Conservation (phyloP, 75 land plant genomes). For the Cunninghamia lanceolata region DNA sequence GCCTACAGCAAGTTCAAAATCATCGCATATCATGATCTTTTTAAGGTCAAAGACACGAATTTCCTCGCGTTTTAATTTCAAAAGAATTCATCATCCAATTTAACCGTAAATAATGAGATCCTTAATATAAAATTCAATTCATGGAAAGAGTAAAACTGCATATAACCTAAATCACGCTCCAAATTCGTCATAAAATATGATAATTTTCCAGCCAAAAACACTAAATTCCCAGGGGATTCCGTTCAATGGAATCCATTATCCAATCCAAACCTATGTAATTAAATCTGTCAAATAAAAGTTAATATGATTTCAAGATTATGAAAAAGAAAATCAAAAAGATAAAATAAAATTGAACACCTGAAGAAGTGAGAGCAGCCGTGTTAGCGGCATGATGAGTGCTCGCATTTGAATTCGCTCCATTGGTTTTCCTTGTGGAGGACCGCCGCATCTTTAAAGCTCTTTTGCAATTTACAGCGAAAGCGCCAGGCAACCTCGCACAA, state of each 20-base stretch:
- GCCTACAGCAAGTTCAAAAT: not conserved
- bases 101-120: not conserved
- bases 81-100: not conserved
- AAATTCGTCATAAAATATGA: no score
- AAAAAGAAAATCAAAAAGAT: no score
- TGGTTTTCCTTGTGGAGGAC: not conserved
- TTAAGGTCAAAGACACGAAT: not conserved
- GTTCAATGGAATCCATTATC: not conserved
- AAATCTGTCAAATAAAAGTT: not conserved
- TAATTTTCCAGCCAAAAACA: not conserved
- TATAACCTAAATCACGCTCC: no score
- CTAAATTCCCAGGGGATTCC: not conserved
- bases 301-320: no score
- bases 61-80: not conserved
- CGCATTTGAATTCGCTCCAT: not conserved
- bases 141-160: no score
- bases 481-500: not conserved
- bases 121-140: not conserved
- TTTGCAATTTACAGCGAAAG: not conserved
- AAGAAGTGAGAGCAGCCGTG: not conserved
- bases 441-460: not conserved
- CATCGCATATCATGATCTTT: not conserved
- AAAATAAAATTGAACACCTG: not conserved
- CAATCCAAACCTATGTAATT: not conserved
- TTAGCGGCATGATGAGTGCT: not conserved